phyloP scores from a whole-genome alignment of 208 protist genomes.

The Leishmania gerbilli region DNA sequence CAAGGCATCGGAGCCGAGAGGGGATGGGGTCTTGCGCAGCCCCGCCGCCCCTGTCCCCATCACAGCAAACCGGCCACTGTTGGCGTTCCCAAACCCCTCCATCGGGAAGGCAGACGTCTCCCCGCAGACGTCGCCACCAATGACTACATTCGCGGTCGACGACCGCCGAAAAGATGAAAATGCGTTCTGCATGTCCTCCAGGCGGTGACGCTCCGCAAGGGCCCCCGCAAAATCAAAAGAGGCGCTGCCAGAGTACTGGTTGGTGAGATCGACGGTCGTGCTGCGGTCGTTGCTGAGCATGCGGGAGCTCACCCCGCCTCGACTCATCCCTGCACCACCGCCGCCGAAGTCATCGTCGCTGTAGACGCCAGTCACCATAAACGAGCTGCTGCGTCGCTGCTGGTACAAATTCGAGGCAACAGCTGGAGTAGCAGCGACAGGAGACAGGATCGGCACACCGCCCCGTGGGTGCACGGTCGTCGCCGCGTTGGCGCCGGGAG shows the following conservation, averaged over 20 bases:
- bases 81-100: neutral
- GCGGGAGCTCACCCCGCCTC: constrained; percentile 9
- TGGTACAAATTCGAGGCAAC: constrained; percentile 28
- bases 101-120: neutral
- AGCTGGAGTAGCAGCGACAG: constrained; percentile 19
- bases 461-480: neutral
- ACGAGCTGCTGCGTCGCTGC: constrained; percentile 13
- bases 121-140: neutral
- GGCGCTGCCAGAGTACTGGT: constrained; percentile 54
- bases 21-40: constrained; percentile 22
- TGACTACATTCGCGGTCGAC: neutral
- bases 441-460: constrained; percentile 8
- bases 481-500: neutral
- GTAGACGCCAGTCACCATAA: neutral
- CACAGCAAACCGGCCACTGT: neutral
- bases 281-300: constrained; percentile 19
- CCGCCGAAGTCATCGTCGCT: constrained; percentile 8
- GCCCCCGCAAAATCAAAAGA: constrained; percentile 54
- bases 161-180: constrained; percentile 8
- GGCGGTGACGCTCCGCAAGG: constrained; percentile 35
- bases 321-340: neutral
- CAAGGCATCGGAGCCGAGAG: neutral
- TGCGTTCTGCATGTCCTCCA: constrained; percentile 38
- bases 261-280: constrained; percentile 23
- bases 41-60: constrained; percentile 13